Evolutionary conservation across 2,329 filamentous ascomycete species (phyloP), one percentile per base, ranked within the genome.

Genomic region (Aspergillus hortae): DNA sequence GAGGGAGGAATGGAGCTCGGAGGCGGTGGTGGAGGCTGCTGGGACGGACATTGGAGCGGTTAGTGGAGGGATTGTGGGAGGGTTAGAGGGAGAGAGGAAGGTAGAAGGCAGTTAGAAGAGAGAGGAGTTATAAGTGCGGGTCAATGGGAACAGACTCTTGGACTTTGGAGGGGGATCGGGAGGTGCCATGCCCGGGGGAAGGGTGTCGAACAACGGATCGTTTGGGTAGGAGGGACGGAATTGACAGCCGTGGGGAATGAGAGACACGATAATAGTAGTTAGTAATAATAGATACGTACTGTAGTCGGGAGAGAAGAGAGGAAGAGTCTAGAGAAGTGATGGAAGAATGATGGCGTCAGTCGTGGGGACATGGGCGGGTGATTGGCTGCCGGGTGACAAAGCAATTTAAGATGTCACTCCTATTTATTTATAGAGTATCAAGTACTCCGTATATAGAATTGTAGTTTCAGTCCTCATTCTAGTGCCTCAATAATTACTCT

Each of bases 1-100:
- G 36, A 70, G 62, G 35, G 63, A 61, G n/a, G 65, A 66, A 53
- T 69, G 58, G 45, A 70, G 65, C 52, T 68, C 66, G 10, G 59
- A 56, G 38, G 53, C 6, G 21, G 21, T 23, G 21, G 21, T 56
- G 33, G 52, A 21, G 44, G 57, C 52, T 53, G 55, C 52, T 56
- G 55, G 43, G 49, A 53, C 25, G 40, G 59, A 59, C 58, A 62
- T 59, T 51, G 53, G 32, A 45, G 35, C 30, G 52, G 35, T 17
- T 46, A 48, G 50, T 60, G 27, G 48, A 38, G n/a, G 3, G 10
- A 25, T 30, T 25, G 38, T 36, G 14, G 30, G n/a, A 44, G 33
- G 27, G 19, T 38, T 33, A 7, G 32, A 35, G 27, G n/a, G 35
- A 27, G 27, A 11, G 21, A 48, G 27, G 11, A 11, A 21, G 15